Conservation (phyloP, 2,329 filamentous ascomycete species). For the Scopulariopsis brevicaulis region DNA sequence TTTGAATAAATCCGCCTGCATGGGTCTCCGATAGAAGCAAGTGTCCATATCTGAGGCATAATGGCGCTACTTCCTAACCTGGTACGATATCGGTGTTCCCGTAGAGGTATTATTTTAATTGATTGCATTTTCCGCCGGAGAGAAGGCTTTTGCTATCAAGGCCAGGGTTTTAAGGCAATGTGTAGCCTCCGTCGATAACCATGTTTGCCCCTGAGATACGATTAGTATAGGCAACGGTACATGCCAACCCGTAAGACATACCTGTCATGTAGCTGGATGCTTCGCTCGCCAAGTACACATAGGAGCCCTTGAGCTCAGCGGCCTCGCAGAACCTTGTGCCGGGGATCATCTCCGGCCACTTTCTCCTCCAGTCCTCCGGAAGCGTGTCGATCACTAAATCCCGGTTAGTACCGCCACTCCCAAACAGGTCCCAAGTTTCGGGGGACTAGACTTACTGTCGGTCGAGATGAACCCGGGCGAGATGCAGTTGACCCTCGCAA, state of each 20-base stretch:
- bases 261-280: slow-evolving; percentile 76
- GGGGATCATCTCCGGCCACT: not conserved
- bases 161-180: not conserved
- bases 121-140: too few species aligned
- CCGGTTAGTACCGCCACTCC: not conserved
- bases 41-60: too few species aligned
- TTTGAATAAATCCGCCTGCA: too few species aligned
- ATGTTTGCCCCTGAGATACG: not conserved
- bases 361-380: not conserved
- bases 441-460: slow-evolving; percentile 44
- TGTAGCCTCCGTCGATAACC: not conserved
- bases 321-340: not conserved
- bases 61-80: too few species aligned
- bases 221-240: not conserved
- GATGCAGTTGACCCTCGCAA: slow-evolving; percentile 60
- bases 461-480: slow-evolving; percentile 69
- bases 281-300: slow-evolving; percentile 73
- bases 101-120: too few species aligned
- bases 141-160: too few species aligned
- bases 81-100: too few species aligned
- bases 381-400: not conserved
- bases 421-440: not conserved
- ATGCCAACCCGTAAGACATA: not conserved
- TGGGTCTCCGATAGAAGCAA: too few species aligned
- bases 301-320: slow-evolving; percentile 68